Evolutionary conservation across 208 protist species (phyloP).

Genomic region (Crithidia bombi): DNA sequence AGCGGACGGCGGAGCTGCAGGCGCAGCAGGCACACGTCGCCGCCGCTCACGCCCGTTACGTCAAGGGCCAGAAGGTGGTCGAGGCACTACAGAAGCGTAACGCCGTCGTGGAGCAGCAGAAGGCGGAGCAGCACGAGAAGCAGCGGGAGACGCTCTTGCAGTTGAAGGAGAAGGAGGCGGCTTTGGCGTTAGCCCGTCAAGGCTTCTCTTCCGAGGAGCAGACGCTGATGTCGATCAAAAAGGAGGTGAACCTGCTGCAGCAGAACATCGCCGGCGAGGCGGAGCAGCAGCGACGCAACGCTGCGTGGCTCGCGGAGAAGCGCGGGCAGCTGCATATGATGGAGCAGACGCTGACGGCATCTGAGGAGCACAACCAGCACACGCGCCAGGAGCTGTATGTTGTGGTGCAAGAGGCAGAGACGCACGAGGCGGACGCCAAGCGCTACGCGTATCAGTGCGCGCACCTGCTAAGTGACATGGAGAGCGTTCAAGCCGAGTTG

Average conservation of each 20-base stretch:
- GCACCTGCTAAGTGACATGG: conserved; percentile 90
- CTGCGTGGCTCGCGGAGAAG: conserved; percentile 81
- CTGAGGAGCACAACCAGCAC: conserved; percentile 86
- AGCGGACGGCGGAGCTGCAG: conserved; percentile 69
- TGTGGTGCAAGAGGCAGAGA: conserved; percentile 89
- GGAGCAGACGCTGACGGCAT: conserved; percentile 86
- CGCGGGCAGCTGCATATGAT: conserved; percentile 84
- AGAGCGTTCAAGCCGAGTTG: conserved; percentile 79
- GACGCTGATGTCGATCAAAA: conserved; percentile 39
- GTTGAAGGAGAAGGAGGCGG: conserved; percentile 50
- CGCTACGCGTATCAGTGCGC: conserved; percentile 65
- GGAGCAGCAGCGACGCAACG: conserved; percentile 71
- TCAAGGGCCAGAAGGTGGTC: conserved; percentile 61
- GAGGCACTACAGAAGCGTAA: conserved; percentile 79
- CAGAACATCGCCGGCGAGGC: conserved; percentile 60
- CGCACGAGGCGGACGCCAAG: conserved; percentile 79
- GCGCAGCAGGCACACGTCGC: conserved; percentile 60
- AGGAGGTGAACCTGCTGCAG: conserved; percentile 82
- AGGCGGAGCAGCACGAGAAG: conserved; percentile 59
- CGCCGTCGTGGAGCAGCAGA: conserved; percentile 58
- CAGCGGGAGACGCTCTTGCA: conserved; percentile 45
- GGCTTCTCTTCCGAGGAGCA: conserved; percentile 51
- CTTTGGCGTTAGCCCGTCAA: conserved; percentile 47
- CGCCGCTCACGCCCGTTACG: conserved; percentile 45
- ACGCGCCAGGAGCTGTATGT: conserved; percentile 86